Evolutionary conservation across 1,284 basidiomycete genomes (phyloP).

Genomic region (Tylopilus orsonianus): DNA sequence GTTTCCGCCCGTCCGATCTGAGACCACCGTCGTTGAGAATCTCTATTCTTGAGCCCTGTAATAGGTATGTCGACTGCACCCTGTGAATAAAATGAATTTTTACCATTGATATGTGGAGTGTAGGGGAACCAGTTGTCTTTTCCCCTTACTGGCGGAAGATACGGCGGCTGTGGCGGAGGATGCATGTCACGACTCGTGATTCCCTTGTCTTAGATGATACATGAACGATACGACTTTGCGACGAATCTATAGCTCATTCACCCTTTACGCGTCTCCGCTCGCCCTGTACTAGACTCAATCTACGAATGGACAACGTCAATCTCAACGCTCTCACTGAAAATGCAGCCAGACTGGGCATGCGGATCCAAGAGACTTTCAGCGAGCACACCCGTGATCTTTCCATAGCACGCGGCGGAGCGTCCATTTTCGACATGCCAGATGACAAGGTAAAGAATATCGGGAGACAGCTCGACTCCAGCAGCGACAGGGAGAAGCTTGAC

Average conservation of each 20-base stretch:
- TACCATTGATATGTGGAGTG: slow-evolving; percentile 2
- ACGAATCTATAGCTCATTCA: slow-evolving; percentile 6
- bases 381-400: slow-evolving; percentile 75
- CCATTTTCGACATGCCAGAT: slow-evolving; percentile 66
- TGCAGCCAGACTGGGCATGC: slow-evolving; percentile 75
- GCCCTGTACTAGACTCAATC: slow-evolving; percentile 1
- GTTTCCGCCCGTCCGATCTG: slow-evolving; percentile 88
- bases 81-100: not conserved
- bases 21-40: slow-evolving; percentile 87
- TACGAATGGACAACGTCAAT: slow-evolving; percentile 47
- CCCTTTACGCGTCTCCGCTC: not conserved
- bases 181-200: too few relatives aligned
- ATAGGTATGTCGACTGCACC: not conserved
- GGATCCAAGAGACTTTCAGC: slow-evolving; percentile 75
- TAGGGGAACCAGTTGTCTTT: too few relatives aligned
- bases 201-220: too few relatives aligned
- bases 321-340: slow-evolving; percentile 74
- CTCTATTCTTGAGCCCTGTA: slow-evolving; percentile 76
- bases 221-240: slow-evolving; percentile 7
- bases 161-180: too few relatives aligned
- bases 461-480: slow-evolving; percentile 82
- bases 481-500: slow-evolving; percentile 87
- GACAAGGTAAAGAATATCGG: slow-evolving; percentile 78
- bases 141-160: not conserved
- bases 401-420: slow-evolving; percentile 52